Conservation (phyloP, 1,139 yeast genomes). For the Yamadazyma spencermartinsiae region DNA sequence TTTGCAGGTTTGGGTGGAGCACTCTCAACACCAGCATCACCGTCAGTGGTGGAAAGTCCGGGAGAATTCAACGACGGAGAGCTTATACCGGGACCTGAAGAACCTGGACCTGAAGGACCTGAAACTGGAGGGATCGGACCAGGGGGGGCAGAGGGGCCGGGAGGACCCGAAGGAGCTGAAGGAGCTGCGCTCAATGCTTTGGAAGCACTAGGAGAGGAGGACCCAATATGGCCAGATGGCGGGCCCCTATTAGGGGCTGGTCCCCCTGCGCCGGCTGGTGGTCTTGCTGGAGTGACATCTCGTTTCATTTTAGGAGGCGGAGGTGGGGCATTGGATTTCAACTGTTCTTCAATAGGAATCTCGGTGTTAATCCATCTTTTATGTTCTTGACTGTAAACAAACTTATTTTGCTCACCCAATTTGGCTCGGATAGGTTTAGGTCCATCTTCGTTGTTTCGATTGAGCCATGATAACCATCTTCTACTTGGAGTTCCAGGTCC, state of each 20-base stretch:
- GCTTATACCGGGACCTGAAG: slow-evolving; percentile 5
- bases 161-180: slow-evolving; percentile 6
- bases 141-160: slow-evolving; percentile 3
- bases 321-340: slow-evolving; percentile 60
- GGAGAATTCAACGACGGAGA: too few species aligned
- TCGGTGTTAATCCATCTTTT: slow-evolving; percentile 85
- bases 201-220: too few species aligned
- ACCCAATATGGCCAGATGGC: slow-evolving; percentile 11
- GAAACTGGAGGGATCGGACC: slow-evolving; percentile 6
- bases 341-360: slow-evolving; percentile 69
- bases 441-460: slow-evolving; percentile 50
- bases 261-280: slow-evolving; percentile 14
- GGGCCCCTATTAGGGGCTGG: slow-evolving; percentile 12
- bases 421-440: slow-evolving; percentile 83
- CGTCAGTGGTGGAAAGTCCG: too few species aligned
- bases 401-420: slow-evolving; percentile 74
- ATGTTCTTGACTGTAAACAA: slow-evolving; percentile 79
- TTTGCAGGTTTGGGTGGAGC: too few species aligned
- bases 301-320: slow-evolving; percentile 67
- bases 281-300: slow-evolving; percentile 29
- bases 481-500: slow-evolving; percentile 12
- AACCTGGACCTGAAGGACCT: slow-evolving; percentile 3
- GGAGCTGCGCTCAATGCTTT: slow-evolving; percentile 9
- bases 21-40: too few species aligned
- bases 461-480: slow-evolving; percentile 57